Evolutionary conservation across 257 asterid species (phyloP), one percentile per base, ranked within the genome.

Genomic region (Petunia secreta): DNA sequence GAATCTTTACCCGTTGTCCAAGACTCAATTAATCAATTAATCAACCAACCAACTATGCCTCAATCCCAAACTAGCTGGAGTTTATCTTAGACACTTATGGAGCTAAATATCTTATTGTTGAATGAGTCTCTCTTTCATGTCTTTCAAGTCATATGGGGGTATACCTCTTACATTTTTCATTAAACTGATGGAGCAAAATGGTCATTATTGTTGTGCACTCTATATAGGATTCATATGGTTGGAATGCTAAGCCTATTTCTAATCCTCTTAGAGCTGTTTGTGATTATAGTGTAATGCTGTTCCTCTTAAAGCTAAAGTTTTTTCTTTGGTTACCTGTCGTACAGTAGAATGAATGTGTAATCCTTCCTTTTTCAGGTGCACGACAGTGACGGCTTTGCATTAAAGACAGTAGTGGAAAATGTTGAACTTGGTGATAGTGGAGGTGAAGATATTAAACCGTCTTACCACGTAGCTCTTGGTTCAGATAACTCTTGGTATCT

Each of bases 401-500:
- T 89, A 75, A 83, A 83, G 64, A 37, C 79, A 5, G 83, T 75
- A 34, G 85, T 76, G 77, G 89, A 83, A 84, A 85, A 53, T 81
- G 44, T 69, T 75, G 64, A 44, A 79, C 69, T 75, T 63, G 85
- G 82, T 69, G 91, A 84, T 74, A 39, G 54, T 54, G 83, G 83
- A 62, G 69, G 86, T 73, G 88, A 82, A 77, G 82, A 84, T 79
- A 85, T 79, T 39, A 79, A 84, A 82, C 97, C 91, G 79, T 92
- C 95, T 63, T 96, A 93, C 87, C 93, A 96, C 69, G 90, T 94
- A 80, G 98, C 98, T 76, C 95, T 96, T 41, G 93, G 99, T 87
- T 96, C 99, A 71, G 99, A 96, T 87, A 96, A 96, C 83, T 93
- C 98, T 40, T 96, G 99, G 99, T 92, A 93, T 87, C 96, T 96